Percentiles rank a stretch among this genome's conserved stretches.
These are phyloP conservation scores for Ophiostoma populinum DNA, from an alignment of 2,329 filamentous ascomycete genomes.

Conservation along the genomic window DNA sequence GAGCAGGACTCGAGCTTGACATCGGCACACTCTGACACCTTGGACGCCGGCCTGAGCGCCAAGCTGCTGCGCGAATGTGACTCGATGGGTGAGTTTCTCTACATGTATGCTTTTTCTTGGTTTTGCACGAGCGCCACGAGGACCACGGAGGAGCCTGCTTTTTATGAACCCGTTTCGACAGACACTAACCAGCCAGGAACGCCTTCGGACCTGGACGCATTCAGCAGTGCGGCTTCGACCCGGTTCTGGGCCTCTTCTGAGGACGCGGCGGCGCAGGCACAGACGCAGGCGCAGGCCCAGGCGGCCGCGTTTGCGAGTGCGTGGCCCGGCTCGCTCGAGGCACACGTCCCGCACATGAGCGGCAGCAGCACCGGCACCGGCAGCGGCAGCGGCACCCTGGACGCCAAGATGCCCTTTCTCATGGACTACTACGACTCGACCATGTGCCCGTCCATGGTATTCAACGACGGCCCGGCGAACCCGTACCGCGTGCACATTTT, in stretches of 20 bases:
- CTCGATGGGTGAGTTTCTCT: conserved; percentile 32
- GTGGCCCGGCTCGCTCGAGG: too few species aligned
- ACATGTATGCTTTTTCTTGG: conserved; percentile 13
- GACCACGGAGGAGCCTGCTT: conserved; percentile 1
- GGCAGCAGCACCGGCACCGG: too few species aligned
- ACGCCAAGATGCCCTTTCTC: conserved; percentile 69
- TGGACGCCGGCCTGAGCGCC: conserved; percentile 36
- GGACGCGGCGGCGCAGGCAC: too few species aligned
- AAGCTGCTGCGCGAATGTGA: conserved; percentile 38
- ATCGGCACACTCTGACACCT: conserved; percentile 39
- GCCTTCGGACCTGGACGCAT: too few species aligned
- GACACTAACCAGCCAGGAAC: too few species aligned
- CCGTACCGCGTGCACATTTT: conserved; percentile 75
- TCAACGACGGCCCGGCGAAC: conserved; percentile 72
- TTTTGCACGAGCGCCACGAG: not conserved
- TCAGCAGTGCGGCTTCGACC: too few species aligned
- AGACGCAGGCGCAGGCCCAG: too few species aligned
- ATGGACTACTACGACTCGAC: conserved; percentile 89
- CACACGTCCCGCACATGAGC: too few species aligned
- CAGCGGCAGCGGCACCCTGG: too few species aligned
- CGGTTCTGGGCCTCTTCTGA: too few species aligned
- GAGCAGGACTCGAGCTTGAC: conserved; percentile 40
- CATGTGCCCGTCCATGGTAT: conserved; percentile 81
- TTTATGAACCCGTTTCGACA: too few species aligned
- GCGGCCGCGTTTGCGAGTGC: too few species aligned